Conservation (phyloP, 164 flowering plant genomes). For the Houttuynia cordata region DNA sequence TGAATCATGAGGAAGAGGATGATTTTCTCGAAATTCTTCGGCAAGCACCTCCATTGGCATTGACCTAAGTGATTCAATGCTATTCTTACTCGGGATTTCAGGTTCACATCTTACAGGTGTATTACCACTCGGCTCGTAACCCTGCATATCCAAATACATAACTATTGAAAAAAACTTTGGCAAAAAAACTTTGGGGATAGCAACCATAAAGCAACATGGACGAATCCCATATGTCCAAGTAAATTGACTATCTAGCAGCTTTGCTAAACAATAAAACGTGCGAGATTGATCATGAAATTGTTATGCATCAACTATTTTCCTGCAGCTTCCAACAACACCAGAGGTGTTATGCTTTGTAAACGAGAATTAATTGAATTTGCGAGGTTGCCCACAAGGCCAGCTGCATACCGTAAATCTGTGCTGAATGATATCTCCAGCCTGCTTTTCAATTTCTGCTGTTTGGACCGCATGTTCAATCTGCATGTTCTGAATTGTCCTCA, state of each 20-base stretch:
- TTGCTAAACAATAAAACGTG: too few species aligned
- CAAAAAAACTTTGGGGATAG: too few species aligned
- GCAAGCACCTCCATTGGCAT: constrained; percentile 74
- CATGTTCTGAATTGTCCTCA: constrained; percentile 31
- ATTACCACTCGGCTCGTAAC: constrained; percentile 78
- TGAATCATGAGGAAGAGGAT: constrained; percentile 34
- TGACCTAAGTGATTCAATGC: constrained; percentile 62
- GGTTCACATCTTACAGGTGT: constrained; percentile 59
- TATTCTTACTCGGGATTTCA: constrained; percentile 62
- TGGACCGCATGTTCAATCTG: constrained; percentile 44
- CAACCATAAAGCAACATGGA: too few species aligned
- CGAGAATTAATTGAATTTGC: too few species aligned
- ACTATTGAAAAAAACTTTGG: too few species aligned
- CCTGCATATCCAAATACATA: constrained; percentile 24
- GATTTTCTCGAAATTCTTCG: constrained; percentile 75
- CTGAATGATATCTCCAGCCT: constrained; percentile 43
- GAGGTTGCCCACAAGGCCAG: too few species aligned
- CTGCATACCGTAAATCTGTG: constrained; percentile 61
- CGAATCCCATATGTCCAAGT: too few species aligned
- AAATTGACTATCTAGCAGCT: too few species aligned
- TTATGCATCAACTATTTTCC: too few species aligned
- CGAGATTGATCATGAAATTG: too few species aligned
- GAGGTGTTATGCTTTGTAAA: too few species aligned
- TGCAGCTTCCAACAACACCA: too few species aligned
- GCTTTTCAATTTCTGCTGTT: constrained; percentile 39